Evolutionary conservation across 306 rosid genomes (phyloP), one percentile per base, ranked within the genome.

Genomic region (Rosa lucieae): DNA sequence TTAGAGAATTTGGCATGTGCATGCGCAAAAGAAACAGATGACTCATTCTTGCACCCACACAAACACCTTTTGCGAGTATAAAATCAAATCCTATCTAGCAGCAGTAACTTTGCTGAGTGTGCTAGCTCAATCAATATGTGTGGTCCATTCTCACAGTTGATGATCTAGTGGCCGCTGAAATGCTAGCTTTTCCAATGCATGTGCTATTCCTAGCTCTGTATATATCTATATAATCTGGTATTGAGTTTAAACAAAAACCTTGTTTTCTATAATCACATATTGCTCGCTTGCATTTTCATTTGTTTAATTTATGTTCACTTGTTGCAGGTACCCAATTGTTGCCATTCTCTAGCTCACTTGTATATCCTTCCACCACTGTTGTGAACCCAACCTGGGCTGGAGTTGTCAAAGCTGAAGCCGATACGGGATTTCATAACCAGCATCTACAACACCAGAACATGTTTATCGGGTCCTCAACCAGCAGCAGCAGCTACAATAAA

Each of bases 321-420:
- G 7, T 76, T 37, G 80, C 94, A 93, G 99, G 98, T n/a, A 84
- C 89, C 26, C 97, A 86, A 23, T 59, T 93, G 79, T 39, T 89
- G 29, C 89, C 98, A 10, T 87, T 92, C 74, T 75, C 98, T 53
- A 77, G 85, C 80, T 78, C 98, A 67, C 88, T 87, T 35, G 86
- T 84, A 3, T 89, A 89, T 79, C 89, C 96, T 29, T 85, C 93
- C 51, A 76, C 87, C 67, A 59, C 81, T 21, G 66, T 86, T 72
- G 76, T 86, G 81, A 90, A 81, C 84, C 87, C 93, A 37, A 51
- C 67, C n/a, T 91, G 97, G 97, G 77, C 76, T 21, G 89, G 86
- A 11, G 80, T 78, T 70, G 84, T 83, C 59, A 79, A 84, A 70
- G 40, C 94, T 39, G 84, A 85, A 67, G 70, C 77, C 29, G 92